phyloP scores from a whole-genome alignment of 2,329 filamentous ascomycete species.

The Aspergillus clavatus region DNA sequence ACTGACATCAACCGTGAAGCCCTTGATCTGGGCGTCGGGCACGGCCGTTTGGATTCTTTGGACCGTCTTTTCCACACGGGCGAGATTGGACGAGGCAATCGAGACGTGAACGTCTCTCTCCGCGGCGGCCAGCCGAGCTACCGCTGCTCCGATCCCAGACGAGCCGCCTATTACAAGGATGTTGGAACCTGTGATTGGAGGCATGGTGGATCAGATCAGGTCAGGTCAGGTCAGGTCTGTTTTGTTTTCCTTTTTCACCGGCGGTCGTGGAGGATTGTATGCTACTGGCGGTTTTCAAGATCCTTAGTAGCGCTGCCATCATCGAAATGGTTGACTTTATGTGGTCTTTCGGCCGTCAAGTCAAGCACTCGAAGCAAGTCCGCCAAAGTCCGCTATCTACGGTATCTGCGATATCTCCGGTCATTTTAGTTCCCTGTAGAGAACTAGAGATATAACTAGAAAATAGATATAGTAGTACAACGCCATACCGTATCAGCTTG shows the following conservation, averaged over 20 bases:
- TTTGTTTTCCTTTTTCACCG: neutral
- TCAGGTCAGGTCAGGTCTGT: neutral
- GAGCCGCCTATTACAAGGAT: constrained; percentile 3
- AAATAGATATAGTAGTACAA: neutral
- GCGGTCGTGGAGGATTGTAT: neutral
- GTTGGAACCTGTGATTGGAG: constrained; percentile 3
- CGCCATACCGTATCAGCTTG: no score
- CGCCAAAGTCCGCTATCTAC: constrained; percentile 2
- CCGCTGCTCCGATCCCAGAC: constrained; percentile 3
- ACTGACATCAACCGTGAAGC: constrained; percentile 2
- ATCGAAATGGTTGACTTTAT: neutral
- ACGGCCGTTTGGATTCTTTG: constrained; percentile 1
- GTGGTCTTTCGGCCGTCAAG: constrained; percentile 1
- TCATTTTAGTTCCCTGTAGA: neutral
- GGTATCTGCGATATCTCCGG: constrained; percentile 4
- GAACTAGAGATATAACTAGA: constrained; percentile 1
- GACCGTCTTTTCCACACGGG: constrained; percentile 5
- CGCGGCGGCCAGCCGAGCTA: constrained; percentile 2
- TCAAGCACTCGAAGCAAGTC: neutral
- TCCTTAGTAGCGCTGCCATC: constrained; percentile 1
- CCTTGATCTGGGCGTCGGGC: constrained; percentile 1
- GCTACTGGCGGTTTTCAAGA: neutral
- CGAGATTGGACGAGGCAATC: constrained; percentile 3
- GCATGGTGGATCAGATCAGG: constrained; percentile 3
- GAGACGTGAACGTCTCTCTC: constrained; percentile 2